Percentiles rank a stretch among this genome's conserved stretches.
Evolutionary conservation across 2,329 filamentous ascomycete genomes (phyloP).

Genomic region (Sporothrix euskadiensis): DNA sequence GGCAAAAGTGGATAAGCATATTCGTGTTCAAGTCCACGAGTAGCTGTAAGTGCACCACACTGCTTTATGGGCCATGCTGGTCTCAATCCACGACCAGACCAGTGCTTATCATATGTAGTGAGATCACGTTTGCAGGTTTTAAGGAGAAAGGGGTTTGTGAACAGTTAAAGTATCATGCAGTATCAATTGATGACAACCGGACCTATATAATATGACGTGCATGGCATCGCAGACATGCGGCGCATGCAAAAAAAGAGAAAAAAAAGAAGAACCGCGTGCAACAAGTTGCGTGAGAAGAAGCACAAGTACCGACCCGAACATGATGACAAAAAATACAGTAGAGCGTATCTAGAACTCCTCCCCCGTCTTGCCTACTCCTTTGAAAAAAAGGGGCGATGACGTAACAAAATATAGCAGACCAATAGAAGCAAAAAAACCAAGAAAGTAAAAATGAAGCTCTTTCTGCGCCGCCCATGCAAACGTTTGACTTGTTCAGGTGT

Average conservation of each 20-base stretch:
- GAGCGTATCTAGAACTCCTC: constrained; percentile 6
- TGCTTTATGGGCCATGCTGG: too few species aligned
- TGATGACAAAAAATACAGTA: neutral
- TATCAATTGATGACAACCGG: neutral
- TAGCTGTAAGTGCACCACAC: too few species aligned
- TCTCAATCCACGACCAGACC: too few species aligned
- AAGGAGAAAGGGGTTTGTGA: neutral
- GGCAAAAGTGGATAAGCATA: too few species aligned
- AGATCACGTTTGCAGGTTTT: too few species aligned
- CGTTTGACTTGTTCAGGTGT: neutral
- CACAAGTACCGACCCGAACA: neutral
- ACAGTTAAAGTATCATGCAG: neutral
- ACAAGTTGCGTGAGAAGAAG: neutral
- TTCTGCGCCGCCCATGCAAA: constrained; percentile 26
- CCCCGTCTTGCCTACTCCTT: neutral
- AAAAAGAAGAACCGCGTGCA: neutral
- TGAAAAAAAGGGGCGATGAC: neutral
- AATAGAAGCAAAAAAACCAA: neutral
- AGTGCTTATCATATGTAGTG: too few species aligned
- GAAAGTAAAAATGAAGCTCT: neutral
- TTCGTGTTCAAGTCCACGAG: too few species aligned
- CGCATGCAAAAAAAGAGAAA: neutral
- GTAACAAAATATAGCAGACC: neutral
- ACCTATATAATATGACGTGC: neutral
- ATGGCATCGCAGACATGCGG: neutral